Conservation (phyloP, 176 grass and related monocot species). For the Phoenix roebelenii region DNA sequence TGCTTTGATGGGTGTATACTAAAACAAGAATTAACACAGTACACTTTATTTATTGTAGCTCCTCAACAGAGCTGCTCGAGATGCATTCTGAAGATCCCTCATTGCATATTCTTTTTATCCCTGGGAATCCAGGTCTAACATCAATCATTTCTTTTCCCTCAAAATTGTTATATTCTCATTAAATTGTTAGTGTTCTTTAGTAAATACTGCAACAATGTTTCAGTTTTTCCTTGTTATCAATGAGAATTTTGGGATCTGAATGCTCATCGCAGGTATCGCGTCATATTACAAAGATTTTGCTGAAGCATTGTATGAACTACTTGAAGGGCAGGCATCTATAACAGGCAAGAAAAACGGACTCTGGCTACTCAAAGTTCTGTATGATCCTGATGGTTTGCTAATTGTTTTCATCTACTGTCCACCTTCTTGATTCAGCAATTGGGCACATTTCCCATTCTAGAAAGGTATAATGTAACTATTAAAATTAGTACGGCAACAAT, state of each 20-base stretch:
- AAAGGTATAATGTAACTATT: constrained; percentile 34
- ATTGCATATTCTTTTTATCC: constrained; percentile 56
- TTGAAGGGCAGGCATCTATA: constrained; percentile 61
- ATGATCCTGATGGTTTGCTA: neutral
- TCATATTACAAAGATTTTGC: constrained; percentile 67
- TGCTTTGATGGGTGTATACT: neutral
- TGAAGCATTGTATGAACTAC: constrained; percentile 56
- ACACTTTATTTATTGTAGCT: constrained; percentile 29
- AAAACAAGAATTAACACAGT: neutral
- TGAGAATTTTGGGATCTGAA: neutral
- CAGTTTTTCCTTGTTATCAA: neutral
- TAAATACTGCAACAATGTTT: neutral
- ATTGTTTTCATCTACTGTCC: neutral
- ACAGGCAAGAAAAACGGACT: constrained; percentile 29
- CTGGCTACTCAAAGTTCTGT: neutral
- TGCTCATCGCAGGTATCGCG: constrained; percentile 42
- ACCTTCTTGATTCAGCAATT: constrained; percentile 35
- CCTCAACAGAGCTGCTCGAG: constrained; percentile 56
- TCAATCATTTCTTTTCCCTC: too few species aligned
- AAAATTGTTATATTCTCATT: too few species aligned
- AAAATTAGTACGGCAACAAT: too few species aligned
- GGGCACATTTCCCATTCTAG: constrained; percentile 56
- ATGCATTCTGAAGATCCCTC: constrained; percentile 51
- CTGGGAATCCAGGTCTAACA: constrained; percentile 67
- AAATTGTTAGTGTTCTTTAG: too few species aligned